Conservation (phyloP, 805 yeast genomes). For the Hanseniaspora hatyaiensis region DNA sequence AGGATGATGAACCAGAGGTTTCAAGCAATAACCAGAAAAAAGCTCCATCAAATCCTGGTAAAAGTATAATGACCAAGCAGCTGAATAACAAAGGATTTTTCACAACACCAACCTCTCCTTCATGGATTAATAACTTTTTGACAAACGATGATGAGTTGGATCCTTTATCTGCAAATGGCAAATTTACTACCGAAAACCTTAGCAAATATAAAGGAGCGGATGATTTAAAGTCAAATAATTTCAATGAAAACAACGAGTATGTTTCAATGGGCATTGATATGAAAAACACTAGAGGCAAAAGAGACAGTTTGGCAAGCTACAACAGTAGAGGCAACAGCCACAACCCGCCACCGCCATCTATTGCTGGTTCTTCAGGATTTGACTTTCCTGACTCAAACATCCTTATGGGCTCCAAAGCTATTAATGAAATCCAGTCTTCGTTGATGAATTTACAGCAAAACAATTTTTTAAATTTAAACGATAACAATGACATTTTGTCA, state of each 20-base stretch:
- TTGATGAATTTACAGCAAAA: conserved; percentile 11
- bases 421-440: conserved; percentile 11
- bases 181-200: too few species aligned
- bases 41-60: too few species aligned
- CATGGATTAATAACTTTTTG: conserved; percentile 17
- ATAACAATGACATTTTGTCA: too few species aligned
- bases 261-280: background rate
- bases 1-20: background rate
- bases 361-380: conserved; percentile 12
- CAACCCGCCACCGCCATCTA: conserved; percentile 14
- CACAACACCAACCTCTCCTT: conserved; percentile 17
- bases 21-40: too few species aligned
- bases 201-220: too few species aligned
- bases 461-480: background rate
- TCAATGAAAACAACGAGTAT: background rate
- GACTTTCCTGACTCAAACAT: conserved; percentile 6
- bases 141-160: background rate
- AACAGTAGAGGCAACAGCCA: conserved; percentile 9
- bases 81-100: conserved; percentile 15
- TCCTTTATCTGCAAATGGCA: background rate
- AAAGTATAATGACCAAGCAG: background rate
- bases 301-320: conserved; percentile 10
- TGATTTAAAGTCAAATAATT: background rate
- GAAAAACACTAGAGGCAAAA: background rate
- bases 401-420: conserved; percentile 10